Base-by-base conservation (phyloP, 257 asterid genomes). In the Anisodus tanguticus region DNA sequence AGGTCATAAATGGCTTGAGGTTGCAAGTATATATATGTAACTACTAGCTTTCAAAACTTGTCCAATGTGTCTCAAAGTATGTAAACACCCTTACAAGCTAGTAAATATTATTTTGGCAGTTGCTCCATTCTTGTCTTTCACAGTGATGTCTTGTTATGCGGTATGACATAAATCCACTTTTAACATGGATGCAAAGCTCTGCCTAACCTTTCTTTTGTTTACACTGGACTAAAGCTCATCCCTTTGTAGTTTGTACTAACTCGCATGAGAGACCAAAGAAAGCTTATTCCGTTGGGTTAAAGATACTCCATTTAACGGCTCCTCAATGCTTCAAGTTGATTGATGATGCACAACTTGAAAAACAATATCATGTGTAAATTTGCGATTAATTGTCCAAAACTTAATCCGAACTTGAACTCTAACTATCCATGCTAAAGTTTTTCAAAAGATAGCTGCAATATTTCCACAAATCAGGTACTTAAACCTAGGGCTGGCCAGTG, bases 1-100 rank as follows among this genome's bases (percentile, higher is more conserved):
- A 26, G 80, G 80, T 22, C 72, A 66, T 51, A 31, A 77, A 77
- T 53, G 82, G 4, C 82, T 77, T 77, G 39, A 71, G 81, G 81
- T 77, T 77, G 47, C 82, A 12, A 31, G 43, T 7, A n/a, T 26
- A 77, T 31, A 53, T 31, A 53, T 77, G 82, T 77, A 77, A 26
- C 64, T 26, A 77, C 66, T 54, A 15, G 22, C 49, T 53, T 53
- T 49, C 6, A 5, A 12, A 22, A 53, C 47, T 77, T 77, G 26
- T 77, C 13, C 26, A 3, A 49, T 19, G 26, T 31, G 22, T 8
- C 26, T 53, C 64, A 26, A 26, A 71, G 26, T 77, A 26, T 31
- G 64, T 35, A 13, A 8, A 53, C 47, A 13, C 63, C 2, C 31
- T 53, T 13, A 26, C 64, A 77, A 77, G 45, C 49, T 53, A 26